Base-by-base conservation (phyloP, 2,329 filamentous ascomycete species). In the Remersonia thermophila region DNA sequence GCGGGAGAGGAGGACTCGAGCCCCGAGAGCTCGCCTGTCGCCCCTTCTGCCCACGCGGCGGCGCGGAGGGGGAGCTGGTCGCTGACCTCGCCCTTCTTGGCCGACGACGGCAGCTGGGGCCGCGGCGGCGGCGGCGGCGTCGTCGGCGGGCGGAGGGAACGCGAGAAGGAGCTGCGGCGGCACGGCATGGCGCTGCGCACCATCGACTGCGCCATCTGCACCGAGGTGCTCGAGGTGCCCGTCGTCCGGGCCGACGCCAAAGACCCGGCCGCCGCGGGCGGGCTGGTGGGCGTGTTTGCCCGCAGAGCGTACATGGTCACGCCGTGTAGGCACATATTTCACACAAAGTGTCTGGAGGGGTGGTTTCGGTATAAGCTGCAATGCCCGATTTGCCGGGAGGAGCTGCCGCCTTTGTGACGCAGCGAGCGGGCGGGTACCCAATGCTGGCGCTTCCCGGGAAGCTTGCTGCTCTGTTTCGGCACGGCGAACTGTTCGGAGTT, bases 351-450 rank as follows among this genome's bases (percentile, higher is more conserved):
- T 58, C 62, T 98, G 47, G 89, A 96, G 61, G 86, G 85, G 27
- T 96, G 91, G 91, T 91, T 98, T 82, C 73, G 83, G 54, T 86
- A 93, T 56, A 66, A 89, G 39, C 60, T 98, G 51, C 85, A 94
- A 62, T 98, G 91, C 61, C 91, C 91, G 1, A 95, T 94, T 47
- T 96, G 91, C 60, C 71, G 91, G 48, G 87, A 95, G 62, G 80
- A 82, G 40, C 58, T 96, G 51, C 89, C 89, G 35, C 84, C 87
- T 30, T 59, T 94, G 54, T 95, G 69, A 63, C 17, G 8, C 13
- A 18, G n/a, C n/a, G n/a, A n/a, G n/a, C n/a, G n/a, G n/a, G n/a
- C n/a, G n/a, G n/a, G n/a, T n/a, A n/a, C n/a, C n/a, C n/a, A n/a
- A n/a, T n/a, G n/a, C n/a, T n/a, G n/a, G n/a, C n/a, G n/a, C n/a